Conservation (phyloP, 257 asterid genomes). For the Salvia splendens region DNA sequence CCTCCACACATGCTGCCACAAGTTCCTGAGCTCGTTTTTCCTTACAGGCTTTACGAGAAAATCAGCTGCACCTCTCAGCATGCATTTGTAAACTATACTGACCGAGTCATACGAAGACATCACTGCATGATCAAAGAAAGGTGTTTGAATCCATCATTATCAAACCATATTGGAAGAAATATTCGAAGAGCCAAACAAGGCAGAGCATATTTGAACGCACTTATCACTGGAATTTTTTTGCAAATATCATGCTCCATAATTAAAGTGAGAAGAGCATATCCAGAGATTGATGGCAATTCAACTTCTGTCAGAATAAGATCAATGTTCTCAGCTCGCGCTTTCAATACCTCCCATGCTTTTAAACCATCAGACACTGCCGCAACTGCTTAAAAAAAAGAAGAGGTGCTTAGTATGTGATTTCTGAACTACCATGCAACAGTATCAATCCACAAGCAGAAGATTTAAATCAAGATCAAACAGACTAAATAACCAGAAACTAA, state of each 20-base stretch:
- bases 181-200: constrained; percentile 12
- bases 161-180: neutral
- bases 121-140: constrained; percentile 54
- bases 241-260: constrained; percentile 77
- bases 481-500: neutral
- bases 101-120: constrained; percentile 85
- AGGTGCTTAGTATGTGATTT: neutral
- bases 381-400: constrained; percentile 45
- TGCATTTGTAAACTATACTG: constrained; percentile 76
- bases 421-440: neutral
- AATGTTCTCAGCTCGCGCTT: constrained; percentile 51
- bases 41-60: constrained; percentile 87
- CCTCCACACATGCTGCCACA: constrained; percentile 98
- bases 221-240: constrained; percentile 88
- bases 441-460: neutral
- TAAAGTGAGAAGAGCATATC: constrained; percentile 83
- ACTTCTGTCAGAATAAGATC: constrained; percentile 86
- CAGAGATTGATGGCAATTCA: constrained; percentile 80
- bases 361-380: constrained; percentile 82
- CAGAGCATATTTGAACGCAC: constrained; percentile 42
- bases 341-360: constrained; percentile 87
- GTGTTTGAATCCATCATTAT: constrained; percentile 6
- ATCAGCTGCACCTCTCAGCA: constrained; percentile 91
- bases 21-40: constrained; percentile 75
- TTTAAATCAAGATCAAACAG: neutral